These are phyloP conservation scores for Paecilomyces fulvus DNA, from an alignment of 2,329 filamentous ascomycete species.

Conservation along the genomic window DNA sequence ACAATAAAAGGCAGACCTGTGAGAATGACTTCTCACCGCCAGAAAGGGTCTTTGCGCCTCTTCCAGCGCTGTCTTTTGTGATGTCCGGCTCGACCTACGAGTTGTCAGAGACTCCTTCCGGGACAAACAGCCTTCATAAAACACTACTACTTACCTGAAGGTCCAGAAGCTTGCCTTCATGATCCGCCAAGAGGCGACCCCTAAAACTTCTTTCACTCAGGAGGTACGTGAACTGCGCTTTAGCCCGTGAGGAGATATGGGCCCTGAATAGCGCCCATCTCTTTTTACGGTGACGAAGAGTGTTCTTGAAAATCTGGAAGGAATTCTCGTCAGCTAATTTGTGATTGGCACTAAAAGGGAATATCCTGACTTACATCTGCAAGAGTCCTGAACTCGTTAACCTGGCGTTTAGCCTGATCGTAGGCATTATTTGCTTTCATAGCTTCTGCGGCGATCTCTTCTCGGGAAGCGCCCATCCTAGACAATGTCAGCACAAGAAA, in stretches of 20 bases:
- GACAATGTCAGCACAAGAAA: constrained; percentile 15
- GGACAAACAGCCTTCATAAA: not conserved
- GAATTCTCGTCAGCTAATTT: not conserved
- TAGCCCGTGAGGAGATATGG: constrained; percentile 75
- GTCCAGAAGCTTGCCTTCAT: constrained; percentile 63
- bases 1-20: constrained; percentile 83
- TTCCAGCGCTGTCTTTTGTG: constrained; percentile 62
- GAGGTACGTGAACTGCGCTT: constrained; percentile 78
- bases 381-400: constrained; percentile 28
- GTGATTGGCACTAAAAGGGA: constrained; percentile 10
- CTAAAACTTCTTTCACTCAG: constrained; percentile 84
- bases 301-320: constrained; percentile 44
- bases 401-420: constrained; percentile 27
- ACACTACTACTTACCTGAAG: constrained; percentile 51
- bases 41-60: constrained; percentile 84
- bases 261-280: constrained; percentile 77
- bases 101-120: constrained; percentile 3
- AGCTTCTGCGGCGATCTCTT: constrained; percentile 51
- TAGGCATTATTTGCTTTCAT: constrained; percentile 28
- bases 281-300: constrained; percentile 59
- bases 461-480: constrained; percentile 54
- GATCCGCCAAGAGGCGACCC: constrained; percentile 70
- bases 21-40: constrained; percentile 98
- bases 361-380: constrained; percentile 26
- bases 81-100: constrained; percentile 54